Base-by-base conservation (phyloP, 306 rosid species). In the Arachis hypogaea region DNA sequence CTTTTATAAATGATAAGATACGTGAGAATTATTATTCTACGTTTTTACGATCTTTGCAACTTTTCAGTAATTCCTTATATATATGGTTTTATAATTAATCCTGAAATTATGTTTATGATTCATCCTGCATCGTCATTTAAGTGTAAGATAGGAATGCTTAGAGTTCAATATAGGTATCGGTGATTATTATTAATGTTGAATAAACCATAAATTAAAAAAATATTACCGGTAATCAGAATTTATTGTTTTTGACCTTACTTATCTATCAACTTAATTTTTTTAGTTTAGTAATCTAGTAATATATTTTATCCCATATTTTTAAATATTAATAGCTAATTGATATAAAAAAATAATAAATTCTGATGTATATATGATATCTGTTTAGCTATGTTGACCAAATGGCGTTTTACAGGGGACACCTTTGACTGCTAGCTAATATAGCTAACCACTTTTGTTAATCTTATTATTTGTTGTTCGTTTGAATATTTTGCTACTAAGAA, bases 351-450 rank as follows among this genome's bases (percentile, higher is more conserved):
- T 22, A 22, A 22, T 22, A 1, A 22, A 22, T 22, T 22, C 28
- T 22, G 28, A 22, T 22, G 1, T 1, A 41, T 45, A 46, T 9
- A 46, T 46, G 3, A 46, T 46, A 2, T 46, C 11, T 33, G 7
- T 59, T 33, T 11, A 58, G 29, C 41, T 58, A 29, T 47, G 57
- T 76, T 50, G 72, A 78, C 86, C 68, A 44, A 61, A n/a, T 73
- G 79, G 56, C 67, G 63, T 43, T 61, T 73, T 66, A 40, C 59
- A 7, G 16, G 60, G 77, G 49, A 54, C 40, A 63, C 67, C 65
- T 59, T 81, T 73, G 72, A 81, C 63, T 16, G 59, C 11, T 64
- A n/a, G 63, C 51, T 59, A 38, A 47, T 45, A 8, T 64, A n/a
- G 63, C 51, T 63, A 38, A 47, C 38, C 38, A 0, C 4, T 33